Conservation (phyloP, 148 eudicot species). For the Camellia granthamiana region DNA sequence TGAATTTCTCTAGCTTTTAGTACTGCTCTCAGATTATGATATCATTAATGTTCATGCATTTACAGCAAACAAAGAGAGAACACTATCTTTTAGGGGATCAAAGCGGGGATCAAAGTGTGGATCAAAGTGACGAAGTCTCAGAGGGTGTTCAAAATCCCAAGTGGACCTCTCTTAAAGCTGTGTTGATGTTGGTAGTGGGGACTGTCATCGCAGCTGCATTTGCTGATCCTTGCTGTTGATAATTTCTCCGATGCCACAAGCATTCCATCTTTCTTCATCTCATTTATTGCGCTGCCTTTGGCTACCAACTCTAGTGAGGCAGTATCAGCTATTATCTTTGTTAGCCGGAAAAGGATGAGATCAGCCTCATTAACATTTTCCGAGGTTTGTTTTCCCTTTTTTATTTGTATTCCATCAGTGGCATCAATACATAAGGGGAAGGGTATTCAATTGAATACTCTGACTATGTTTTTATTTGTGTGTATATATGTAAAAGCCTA, state of each 20-base stretch:
- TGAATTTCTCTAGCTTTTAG: neutral
- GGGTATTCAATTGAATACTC: too few species aligned
- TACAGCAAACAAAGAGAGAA: constrained; percentile 34
- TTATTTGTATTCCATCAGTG: neutral
- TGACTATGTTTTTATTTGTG: too few species aligned
- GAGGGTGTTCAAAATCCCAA: constrained; percentile 27
- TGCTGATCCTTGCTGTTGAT: constrained; percentile 49
- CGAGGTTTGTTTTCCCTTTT: constrained; percentile 28
- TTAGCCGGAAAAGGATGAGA: constrained; percentile 30
- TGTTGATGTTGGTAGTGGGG: constrained; percentile 30
- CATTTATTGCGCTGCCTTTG: constrained; percentile 44
- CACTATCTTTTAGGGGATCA: constrained; percentile 26
- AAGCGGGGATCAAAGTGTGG: neutral
- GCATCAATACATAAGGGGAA: too few species aligned
- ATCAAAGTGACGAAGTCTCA: constrained; percentile 30
- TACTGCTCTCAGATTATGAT: neutral
- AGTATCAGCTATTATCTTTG: constrained; percentile 35
- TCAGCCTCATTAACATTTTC: constrained; percentile 48
- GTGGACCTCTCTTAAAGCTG: constrained; percentile 29
- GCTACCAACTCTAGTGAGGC: constrained; percentile 47
- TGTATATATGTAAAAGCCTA: too few species aligned
- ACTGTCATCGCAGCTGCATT: constrained; percentile 41
- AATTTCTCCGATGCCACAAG: constrained; percentile 45
- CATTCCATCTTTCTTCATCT: constrained; percentile 50
- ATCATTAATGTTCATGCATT: neutral